Base-by-base conservation (phyloP, 805 yeast genomes). In the Tetrapisispora namnaoensis region DNA sequence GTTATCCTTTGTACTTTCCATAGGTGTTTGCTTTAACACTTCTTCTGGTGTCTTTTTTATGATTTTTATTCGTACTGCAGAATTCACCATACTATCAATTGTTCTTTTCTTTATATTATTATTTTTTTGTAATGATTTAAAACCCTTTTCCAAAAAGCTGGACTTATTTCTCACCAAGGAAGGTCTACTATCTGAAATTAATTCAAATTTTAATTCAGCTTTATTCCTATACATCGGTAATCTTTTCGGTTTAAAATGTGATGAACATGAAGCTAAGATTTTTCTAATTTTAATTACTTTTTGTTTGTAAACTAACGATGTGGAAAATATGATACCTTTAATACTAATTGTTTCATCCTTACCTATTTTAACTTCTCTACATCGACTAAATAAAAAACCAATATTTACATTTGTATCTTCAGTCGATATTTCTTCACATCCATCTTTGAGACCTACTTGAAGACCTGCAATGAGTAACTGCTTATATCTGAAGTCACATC, bases 391-490 rank as follows among this genome's bases (percentile, higher is more conserved):
- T 2, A 50, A 22, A 20, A 60, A 37, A 20, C 56, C 65, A 37
- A 62, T 48, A 20, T 44, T 46, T 9, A 51, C 36, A 36, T 45
- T 47, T 3, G 44, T 44, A 27, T 50, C 27, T 44, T 59, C 64
- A 37, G 59, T 51, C 13, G 51, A 27, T 13, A 56, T 35, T 32
- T 20, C 34, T 27, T 54, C 48, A 43, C 63, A 58, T 34, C 60
- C 63, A n/a, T 35, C 32, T 24, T 42, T 37, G 16, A 58, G 49
- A 42, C 57, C 53, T 5, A 60, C 32, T 24, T 51, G 52, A 9
- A 58, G 40, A 28, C 50, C 52, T 4, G 49, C 48, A 6, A 59
- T 53, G 6, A 40, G 51, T 17, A 35, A 36, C 28, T 51, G 50
- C 32, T 51, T 49, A 37, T 49, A 47, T 9, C 42, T 52, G n/a